Percentiles rank a stretch among this genome's conserved stretches.
These are phyloP conservation scores for Boletus patriciae DNA, from an alignment of 768 basidiomycete genomes.

Conservation along the genomic window DNA sequence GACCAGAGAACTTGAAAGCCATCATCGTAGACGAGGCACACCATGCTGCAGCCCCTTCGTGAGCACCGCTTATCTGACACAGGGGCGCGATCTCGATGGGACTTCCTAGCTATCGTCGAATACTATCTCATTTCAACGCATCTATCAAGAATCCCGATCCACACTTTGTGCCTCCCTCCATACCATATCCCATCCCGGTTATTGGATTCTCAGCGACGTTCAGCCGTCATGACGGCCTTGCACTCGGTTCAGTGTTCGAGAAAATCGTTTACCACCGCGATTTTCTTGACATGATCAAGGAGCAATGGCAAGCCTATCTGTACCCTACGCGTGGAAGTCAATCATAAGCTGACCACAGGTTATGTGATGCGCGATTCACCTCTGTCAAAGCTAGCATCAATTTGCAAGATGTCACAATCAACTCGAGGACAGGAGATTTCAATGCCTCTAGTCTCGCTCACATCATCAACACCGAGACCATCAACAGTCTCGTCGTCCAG, in stretches of 20 bases:
- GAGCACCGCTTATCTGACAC: slow-evolving; percentile 7
- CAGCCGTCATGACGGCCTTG: slow-evolving; percentile 85
- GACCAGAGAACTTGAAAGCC: slow-evolving; percentile 63
- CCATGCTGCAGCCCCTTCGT: slow-evolving; percentile 92
- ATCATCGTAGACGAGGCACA: slow-evolving; percentile 93
- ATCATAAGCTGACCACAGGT: slow-evolving; percentile 44
- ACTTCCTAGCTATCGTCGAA: slow-evolving; percentile 63
- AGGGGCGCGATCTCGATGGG: slow-evolving; percentile 2
- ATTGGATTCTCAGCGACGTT: slow-evolving; percentile 97
- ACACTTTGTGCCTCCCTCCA: slow-evolving; percentile 36
- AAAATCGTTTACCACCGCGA: slow-evolving; percentile 90
- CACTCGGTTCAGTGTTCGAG: slow-evolving; percentile 86
- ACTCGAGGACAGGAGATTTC: slow-evolving; percentile 75
- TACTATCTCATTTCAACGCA: slow-evolving; percentile 81
- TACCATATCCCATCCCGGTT: slow-evolving; percentile 65
- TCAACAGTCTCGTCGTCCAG: slow-evolving; percentile 77
- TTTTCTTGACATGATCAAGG: slow-evolving; percentile 90
- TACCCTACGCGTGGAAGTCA: not conserved
- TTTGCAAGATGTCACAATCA: slow-evolving; percentile 65
- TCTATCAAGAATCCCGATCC: slow-evolving; percentile 57
- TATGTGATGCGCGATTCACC: slow-evolving; percentile 85
- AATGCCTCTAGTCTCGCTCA: slow-evolving; percentile 73
- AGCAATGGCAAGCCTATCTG: slow-evolving; percentile 63
- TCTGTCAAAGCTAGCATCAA: slow-evolving; percentile 75
- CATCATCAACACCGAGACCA: slow-evolving; percentile 74